Evolutionary conservation across 108 stramenopile genomes (phyloP), one percentile per base, ranked within the genome.

Genomic region (Nannochloropsis salina): DNA sequence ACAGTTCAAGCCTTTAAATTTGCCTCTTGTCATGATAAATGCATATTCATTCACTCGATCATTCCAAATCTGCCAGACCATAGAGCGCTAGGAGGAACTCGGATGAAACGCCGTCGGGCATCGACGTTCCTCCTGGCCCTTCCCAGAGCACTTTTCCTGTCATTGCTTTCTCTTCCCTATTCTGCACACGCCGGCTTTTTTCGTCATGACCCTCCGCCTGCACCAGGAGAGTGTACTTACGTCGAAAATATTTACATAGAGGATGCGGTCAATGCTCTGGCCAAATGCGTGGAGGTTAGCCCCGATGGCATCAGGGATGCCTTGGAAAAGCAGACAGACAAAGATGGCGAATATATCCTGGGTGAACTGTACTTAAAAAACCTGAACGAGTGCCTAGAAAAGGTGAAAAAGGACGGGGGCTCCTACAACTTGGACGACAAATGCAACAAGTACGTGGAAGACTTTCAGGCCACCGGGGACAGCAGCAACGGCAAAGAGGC

Each of bases 281-380:
- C 61, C 61, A 74, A 74, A n/a, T 74, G 61, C 61, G 61, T 74
- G 61, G 61, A 74, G 61, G n/a, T n/a, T n/a, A 74, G 61, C 61
- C 61, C 61, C 2, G 61, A 74, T 6, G 61, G 61, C 20, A 74
- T 74, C 61, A 74, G n/a, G 61, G 2, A 74, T n/a, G 4, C 61
- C 61, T 74, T 74, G 61, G 1, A 74, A 4, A 74, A 74, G 61
- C 20, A 74, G 61, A n/a, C 15, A 4, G 61, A 74, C 3, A n/a
- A n/a, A 6, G 61, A n/a, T 15, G 20, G n/a, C 3, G 61, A n/a
- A 15, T 4, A 74, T 74, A n/a, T 74, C 20, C n/a, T 74, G n/a
- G 61, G 61, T 15, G 61, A n/a, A 3, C 8, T 74, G n/a, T 15
- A 74, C 15, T n/a, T 74, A 3, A 74, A 74, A n/a, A 74, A 74